A percentile compares a stretch with the other conserved stretches of the same genome.
Conservation (phyloP, 306 rosid genomes). For the Vigna radiata region DNA sequence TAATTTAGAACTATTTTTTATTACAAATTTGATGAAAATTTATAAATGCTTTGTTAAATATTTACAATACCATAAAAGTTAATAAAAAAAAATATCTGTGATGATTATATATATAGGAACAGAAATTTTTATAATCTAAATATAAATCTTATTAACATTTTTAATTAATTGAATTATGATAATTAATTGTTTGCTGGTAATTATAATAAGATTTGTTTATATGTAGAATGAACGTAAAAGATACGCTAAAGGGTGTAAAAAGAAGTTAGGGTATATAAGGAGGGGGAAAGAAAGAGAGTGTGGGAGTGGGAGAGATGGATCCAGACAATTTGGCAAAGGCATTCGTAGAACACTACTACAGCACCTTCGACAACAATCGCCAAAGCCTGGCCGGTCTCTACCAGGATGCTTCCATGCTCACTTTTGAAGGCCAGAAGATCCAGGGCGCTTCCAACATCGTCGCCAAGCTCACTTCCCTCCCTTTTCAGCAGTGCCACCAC, state of each 20-base stretch:
- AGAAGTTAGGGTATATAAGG: not conserved
- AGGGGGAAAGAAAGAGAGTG: not conserved
- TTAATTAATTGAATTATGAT: too few relatives aligned
- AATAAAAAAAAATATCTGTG: too few relatives aligned
- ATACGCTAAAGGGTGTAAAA: not conserved
- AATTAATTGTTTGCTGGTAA: too few relatives aligned
- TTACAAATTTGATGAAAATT: too few relatives aligned
- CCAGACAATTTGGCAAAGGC: slow-evolving; percentile 89
- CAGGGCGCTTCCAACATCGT: slow-evolving; percentile 80
- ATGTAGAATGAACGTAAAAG: not conserved
- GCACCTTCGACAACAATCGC: slow-evolving; percentile 77
- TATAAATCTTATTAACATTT: too few relatives aligned
- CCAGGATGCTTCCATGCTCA: slow-evolving; percentile 89
- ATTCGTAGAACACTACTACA: slow-evolving; percentile 93
- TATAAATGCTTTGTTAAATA: too few relatives aligned
- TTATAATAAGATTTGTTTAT: too few relatives aligned
- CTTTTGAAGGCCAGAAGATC: slow-evolving; percentile 95
- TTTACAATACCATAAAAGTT: too few relatives aligned
- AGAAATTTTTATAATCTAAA: too few relatives aligned
- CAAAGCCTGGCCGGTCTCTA: slow-evolving; percentile 58
- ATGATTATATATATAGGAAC: too few relatives aligned
- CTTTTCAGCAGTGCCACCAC: slow-evolving; percentile 97
- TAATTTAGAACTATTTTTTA: too few relatives aligned
- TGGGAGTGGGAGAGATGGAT: slow-evolving; percentile 63
- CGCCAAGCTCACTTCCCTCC: slow-evolving; percentile 80